phyloP scores from a whole-genome alignment of 1,139 yeast genomes.

The Debaryomyces udenii region DNA sequence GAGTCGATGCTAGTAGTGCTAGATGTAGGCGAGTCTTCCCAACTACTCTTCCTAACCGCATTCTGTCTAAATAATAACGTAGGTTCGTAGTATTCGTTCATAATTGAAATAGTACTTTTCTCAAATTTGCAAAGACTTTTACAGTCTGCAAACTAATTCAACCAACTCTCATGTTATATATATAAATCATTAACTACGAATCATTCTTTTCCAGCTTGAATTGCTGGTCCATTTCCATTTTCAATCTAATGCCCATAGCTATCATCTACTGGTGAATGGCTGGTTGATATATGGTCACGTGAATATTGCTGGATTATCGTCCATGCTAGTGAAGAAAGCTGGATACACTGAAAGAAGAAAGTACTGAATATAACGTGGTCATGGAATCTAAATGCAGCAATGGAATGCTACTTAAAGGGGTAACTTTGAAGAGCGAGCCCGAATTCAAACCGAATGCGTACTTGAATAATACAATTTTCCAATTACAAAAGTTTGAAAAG shows the following conservation, averaged over 20 bases:
- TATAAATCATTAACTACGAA: background rate
- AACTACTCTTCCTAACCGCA: conserved; percentile 41
- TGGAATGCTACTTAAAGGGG: no score
- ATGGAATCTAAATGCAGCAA: background rate
- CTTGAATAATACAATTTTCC: no score
- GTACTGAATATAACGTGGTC: background rate
- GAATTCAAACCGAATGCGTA: no score
- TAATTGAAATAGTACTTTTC: conserved; percentile 12
- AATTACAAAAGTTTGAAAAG: no score
- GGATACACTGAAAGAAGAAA: background rate
- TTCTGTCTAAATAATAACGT: conserved; percentile 48
- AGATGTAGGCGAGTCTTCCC: conserved; percentile 32
- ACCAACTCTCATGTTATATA: conserved; percentile 2
- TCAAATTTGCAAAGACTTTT: background rate
- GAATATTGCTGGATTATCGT: conserved; percentile 9
- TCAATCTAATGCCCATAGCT: background rate
- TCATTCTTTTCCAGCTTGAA: background rate
- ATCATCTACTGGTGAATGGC: conserved; percentile 11
- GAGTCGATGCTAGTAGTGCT: conserved; percentile 25
- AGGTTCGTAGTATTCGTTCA: conserved; percentile 47
- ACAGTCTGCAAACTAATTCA: background rate
- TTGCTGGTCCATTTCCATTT: conserved; percentile 8
- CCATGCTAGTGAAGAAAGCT: background rate
- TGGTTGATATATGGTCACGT: conserved; percentile 15
- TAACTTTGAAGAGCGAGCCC: no score